phyloP scores from a whole-genome alignment of 2,329 filamentous ascomycete species.

The Sarocladiaceae sp. region DNA sequence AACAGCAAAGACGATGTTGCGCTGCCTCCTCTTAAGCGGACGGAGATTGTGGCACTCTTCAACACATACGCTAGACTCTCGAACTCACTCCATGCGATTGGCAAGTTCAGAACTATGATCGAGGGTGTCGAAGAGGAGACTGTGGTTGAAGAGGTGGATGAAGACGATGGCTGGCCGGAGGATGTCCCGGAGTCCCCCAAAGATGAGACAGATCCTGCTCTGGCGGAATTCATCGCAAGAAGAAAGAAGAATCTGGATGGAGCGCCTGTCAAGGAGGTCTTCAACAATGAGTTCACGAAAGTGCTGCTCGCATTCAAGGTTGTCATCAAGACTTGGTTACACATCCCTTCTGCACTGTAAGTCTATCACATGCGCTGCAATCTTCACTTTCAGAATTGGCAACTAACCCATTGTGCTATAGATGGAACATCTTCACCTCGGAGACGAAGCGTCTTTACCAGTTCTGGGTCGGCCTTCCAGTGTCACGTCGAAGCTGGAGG shows the following conservation, averaged over 20 bases:
- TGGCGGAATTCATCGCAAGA: not conserved
- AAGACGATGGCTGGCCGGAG: constrained; percentile 5
- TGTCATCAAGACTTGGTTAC: constrained; percentile 67
- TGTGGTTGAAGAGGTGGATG: constrained; percentile 24
- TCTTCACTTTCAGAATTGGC: not conserved
- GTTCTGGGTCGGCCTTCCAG: constrained; percentile 49
- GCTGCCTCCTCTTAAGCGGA: constrained; percentile 70
- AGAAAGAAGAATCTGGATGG: not conserved
- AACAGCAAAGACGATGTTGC: constrained; percentile 50
- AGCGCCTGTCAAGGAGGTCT: constrained; percentile 44
- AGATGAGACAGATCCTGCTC: not conserved
- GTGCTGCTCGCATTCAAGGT: constrained; percentile 61
- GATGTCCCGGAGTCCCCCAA: not conserved
- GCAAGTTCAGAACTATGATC: constrained; percentile 62
- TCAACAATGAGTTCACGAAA: constrained; percentile 59
- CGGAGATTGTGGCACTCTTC: constrained; percentile 88
- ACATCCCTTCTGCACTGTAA: constrained; percentile 66
- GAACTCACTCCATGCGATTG: constrained; percentile 71
- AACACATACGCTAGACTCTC: constrained; percentile 90
- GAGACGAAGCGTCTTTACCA: constrained; percentile 45
- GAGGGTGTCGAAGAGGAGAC: constrained; percentile 28
- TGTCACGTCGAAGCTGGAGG: constrained; percentile 43
- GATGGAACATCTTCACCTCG: constrained; percentile 37
- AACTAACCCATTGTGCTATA: constrained; percentile 15
- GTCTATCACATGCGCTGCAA: constrained; percentile 30